phyloP scores from a whole-genome alignment of 2,329 filamentous ascomycete genomes.

The Rachicladosporium sp. region DNA sequence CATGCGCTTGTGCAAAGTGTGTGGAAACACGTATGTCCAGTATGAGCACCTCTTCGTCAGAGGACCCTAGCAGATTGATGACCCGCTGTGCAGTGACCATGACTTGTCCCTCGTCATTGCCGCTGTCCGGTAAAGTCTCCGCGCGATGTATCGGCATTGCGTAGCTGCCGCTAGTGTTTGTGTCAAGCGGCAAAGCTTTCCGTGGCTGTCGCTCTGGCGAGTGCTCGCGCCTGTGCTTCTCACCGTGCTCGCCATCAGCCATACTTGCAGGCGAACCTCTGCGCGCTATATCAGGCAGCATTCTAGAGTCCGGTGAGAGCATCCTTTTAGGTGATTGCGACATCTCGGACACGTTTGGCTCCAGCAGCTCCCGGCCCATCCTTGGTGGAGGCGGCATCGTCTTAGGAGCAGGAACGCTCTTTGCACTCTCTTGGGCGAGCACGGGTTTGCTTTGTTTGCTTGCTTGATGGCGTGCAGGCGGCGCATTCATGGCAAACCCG shows the following conservation, averaged over 20 bases:
- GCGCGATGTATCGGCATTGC: constrained; percentile 24
- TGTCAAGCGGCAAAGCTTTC: constrained; percentile 19
- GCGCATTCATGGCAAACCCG: constrained; percentile 24
- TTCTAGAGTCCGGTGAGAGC: constrained; percentile 32
- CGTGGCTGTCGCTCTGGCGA: constrained; percentile 17
- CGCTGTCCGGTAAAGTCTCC: constrained; percentile 32
- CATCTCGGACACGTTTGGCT: constrained; percentile 16
- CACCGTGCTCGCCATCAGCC: constrained; percentile 19
- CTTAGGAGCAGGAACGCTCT: constrained; percentile 6
- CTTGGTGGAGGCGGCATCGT: constrained; percentile 24
- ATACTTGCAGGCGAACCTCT: constrained; percentile 36
- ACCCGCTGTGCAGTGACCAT: constrained; percentile 38
- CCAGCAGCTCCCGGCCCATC: constrained; percentile 13
- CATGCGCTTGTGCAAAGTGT: constrained; percentile 62
- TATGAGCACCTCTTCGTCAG: constrained; percentile 48
- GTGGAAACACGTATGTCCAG: constrained; percentile 80
- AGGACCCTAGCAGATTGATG: constrained; percentile 35
- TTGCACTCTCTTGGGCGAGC: constrained; percentile 1
- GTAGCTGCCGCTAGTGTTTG: constrained; percentile 7
- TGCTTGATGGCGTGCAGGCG: constrained; percentile 7
- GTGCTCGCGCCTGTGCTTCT: constrained; percentile 20
- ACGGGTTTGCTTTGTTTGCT: no score
- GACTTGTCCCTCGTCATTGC: constrained; percentile 22
- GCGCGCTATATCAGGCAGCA: constrained; percentile 31
- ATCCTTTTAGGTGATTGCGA: constrained; percentile 36